phyloP scores from a whole-genome alignment of 2,329 filamentous ascomycete genomes.

The Sarocladium oryzae region DNA sequence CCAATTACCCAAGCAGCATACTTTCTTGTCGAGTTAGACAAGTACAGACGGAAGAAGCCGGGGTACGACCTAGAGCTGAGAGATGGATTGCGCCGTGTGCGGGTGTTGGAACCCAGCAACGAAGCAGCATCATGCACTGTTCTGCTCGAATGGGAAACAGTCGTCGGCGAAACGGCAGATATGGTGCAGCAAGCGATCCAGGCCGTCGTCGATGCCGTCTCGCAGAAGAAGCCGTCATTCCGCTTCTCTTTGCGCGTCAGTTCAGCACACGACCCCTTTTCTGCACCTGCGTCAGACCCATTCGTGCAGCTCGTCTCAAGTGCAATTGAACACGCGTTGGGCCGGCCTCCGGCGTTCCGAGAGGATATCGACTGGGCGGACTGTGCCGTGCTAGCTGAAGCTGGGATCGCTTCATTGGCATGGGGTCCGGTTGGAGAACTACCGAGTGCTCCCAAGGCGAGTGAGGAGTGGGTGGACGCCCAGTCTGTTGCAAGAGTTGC shows the following conservation, averaged over 20 bases:
- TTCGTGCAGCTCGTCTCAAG: constrained; percentile 28
- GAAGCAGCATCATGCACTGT: constrained; percentile 43
- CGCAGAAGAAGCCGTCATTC: not conserved
- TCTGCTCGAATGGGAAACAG: constrained; percentile 41
- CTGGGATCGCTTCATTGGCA: constrained; percentile 38
- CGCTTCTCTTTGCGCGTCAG: constrained; percentile 17
- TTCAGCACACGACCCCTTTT: constrained; percentile 33
- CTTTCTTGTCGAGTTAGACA: constrained; percentile 32
- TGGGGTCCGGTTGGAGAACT: constrained; percentile 40
- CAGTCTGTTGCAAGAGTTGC: constrained; percentile 32
- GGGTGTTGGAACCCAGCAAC: not conserved
- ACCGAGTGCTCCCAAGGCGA: not conserved
- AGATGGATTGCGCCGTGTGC: not conserved
- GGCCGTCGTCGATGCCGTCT: not conserved
- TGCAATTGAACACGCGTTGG: constrained; percentile 15
- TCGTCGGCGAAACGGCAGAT: constrained; percentile 35
- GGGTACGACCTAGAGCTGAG: not conserved
- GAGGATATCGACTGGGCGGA: constrained; percentile 42
- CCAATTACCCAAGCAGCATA: constrained; percentile 35
- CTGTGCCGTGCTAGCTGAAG: constrained; percentile 37
- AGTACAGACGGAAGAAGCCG: not conserved
- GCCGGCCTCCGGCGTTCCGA: constrained; percentile 13
- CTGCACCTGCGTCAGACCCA: constrained; percentile 32
- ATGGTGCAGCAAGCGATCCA: constrained; percentile 30
- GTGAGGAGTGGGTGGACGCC: constrained; percentile 41